Evolutionary conservation across 169 alveolate species (phyloP), one percentile per base, ranked within the genome.

Genomic region (Neospora caninum): DNA sequence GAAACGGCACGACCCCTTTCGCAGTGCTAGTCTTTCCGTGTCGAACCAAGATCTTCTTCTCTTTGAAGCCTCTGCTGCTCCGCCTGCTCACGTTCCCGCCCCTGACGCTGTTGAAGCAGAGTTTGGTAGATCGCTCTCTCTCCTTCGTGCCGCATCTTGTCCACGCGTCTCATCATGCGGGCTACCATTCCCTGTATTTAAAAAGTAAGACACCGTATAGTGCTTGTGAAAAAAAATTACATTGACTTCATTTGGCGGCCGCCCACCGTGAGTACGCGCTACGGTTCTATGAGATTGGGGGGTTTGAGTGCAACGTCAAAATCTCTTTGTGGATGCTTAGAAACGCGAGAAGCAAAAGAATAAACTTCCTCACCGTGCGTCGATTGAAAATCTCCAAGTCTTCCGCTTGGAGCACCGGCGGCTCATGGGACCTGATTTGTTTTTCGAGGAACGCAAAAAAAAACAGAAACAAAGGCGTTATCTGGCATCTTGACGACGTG

Each of bases 401-500:
- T 82, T 82, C 89, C 38, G 89, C 89, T n/a, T 82, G 49, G 13
- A 82, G 67, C 29, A 69, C 69, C 41, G 89, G 89, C 39, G 89
- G 89, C 0, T 82, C 89, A n/a, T 31, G 67, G 27, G 89, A 0
- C 67, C 89, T 82, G 89, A 10, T 13, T 25, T n/a, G n/a, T n/a
- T n/a, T 0, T 73, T 7, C 58, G 58, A 49, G 58, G 18, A 49
- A 49, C 58, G 58, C 58, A 22, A 13, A 13, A 13, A 49, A 13
- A 22, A 13, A 49, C 58, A 49, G 58, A 49, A 22, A 49, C 58
- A 13, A 22, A 49, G 58, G 18, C 9, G 58, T 49, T 49, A 13
- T 49, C 13, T 49, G 58, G 58, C 0, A 0, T 49, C 27, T 49
- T 22, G 27, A 49, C 58, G 18, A 13, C 58, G 58, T 22, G 58